These are phyloP conservation scores for Colletotrichum australisinense DNA, from an alignment of 2,329 filamentous ascomycete species.

Conservation along the genomic window DNA sequence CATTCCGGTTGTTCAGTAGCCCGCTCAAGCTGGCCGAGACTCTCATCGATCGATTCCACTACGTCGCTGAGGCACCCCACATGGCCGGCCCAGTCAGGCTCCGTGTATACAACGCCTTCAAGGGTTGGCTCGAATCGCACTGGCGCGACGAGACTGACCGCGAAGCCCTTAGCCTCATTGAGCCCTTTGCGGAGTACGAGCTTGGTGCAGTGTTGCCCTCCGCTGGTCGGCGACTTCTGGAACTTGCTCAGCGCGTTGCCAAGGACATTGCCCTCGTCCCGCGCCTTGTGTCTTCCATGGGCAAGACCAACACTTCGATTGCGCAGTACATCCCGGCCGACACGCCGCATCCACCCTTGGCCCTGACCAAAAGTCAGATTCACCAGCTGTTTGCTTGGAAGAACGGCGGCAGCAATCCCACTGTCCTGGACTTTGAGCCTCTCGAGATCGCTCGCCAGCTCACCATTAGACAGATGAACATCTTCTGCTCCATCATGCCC, in stretches of 20 bases:
- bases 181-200: constrained; percentile 81
- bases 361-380: constrained; percentile 81
- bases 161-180: constrained; percentile 79
- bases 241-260: constrained; percentile 83
- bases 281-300: constrained; percentile 84
- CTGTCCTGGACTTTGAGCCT: constrained; percentile 90
- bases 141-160: constrained; percentile 88
- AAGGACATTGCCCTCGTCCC: constrained; percentile 82
- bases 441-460: constrained; percentile 92
- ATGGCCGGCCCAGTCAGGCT: constrained; percentile 84
- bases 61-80: constrained; percentile 81
- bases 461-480: constrained; percentile 89
- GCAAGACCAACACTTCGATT: constrained; percentile 84
- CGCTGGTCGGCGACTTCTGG: constrained; percentile 83
- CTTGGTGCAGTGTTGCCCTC: constrained; percentile 77
- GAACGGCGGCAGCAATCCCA: constrained; percentile 74
- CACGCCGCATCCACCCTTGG: constrained; percentile 75
- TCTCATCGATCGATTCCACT: constrained; percentile 92
- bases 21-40: constrained; percentile 82
- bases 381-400: constrained; percentile 80
- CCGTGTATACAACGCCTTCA: constrained; percentile 95
- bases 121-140: constrained; percentile 96
- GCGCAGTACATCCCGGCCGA: constrained; percentile 78
- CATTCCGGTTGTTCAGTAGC: constrained; percentile 92
- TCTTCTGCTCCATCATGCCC: constrained; percentile 92